These are phyloP conservation scores for Pichia cephalocereana DNA, from an alignment of 805 yeast species.

Conservation along the genomic window DNA sequence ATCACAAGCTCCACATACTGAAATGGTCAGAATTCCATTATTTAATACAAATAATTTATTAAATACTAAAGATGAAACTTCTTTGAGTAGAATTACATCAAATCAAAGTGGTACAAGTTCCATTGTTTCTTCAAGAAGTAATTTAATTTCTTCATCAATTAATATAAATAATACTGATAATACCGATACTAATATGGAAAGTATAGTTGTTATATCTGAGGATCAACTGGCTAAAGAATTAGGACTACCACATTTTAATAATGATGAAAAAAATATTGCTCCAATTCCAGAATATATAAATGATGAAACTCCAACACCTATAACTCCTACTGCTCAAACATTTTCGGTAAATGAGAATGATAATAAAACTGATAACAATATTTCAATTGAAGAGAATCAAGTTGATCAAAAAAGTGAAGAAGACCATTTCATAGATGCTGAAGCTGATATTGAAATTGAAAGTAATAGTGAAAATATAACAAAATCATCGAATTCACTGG, in stretches of 20 bases:
- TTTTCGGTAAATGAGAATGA: background rate
- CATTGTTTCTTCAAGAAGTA: background rate
- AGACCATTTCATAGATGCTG: background rate
- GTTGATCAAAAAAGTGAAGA: background rate
- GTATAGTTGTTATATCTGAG: background rate
- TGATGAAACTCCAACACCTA: background rate
- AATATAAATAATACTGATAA: background rate
- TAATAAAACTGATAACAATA: background rate
- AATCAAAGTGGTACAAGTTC: conserved; percentile 4
- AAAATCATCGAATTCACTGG: background rate
- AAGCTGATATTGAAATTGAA: background rate
- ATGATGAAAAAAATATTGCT: background rate
- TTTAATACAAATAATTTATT: background rate
- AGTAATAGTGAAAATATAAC: background rate
- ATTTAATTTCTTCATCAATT: background rate
- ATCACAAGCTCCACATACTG: conserved; percentile 37
- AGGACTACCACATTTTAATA: background rate
- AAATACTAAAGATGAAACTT: conserved; percentile 13
- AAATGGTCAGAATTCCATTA: conserved; percentile 25
- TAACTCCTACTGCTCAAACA: conserved; percentile 2
- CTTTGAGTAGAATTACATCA: conserved; percentile 3
- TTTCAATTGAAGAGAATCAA: background rate
- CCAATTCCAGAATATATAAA: background rate
- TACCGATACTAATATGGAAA: background rate
- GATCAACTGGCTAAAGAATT: conserved; percentile 1